A percentile compares a stretch with the other conserved stretches of the same genome.
Evolutionary conservation across 1,284 basidiomycete species (phyloP).

Genomic region (Grifola frondosa): DNA sequence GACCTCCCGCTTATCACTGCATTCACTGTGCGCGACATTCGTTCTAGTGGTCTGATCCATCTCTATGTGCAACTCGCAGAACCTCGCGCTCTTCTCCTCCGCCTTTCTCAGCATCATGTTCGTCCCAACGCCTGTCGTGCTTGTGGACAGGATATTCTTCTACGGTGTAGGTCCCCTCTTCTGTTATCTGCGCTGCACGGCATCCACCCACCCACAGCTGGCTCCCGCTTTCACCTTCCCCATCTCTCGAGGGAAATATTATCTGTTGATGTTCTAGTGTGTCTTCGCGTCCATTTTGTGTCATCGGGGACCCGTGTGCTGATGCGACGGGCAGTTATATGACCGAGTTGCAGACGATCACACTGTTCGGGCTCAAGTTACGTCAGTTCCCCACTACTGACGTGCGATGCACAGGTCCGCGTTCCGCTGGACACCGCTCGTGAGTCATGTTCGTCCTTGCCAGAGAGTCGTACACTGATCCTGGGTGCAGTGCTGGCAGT

Average conservation of each 20-base stretch:
- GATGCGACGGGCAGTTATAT: slow-evolving; percentile 36
- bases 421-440: slow-evolving; percentile 90
- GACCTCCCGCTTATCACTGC: too few species aligned
- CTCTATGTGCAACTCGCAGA: slow-evolving; percentile 33
- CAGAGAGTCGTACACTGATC: slow-evolving; percentile 1
- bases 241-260: slow-evolving; percentile 54
- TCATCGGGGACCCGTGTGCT: neutral
- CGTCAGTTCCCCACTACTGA: slow-evolving; percentile 65
- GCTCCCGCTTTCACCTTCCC: slow-evolving; percentile 42
- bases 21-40: too few species aligned
- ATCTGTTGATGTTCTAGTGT: slow-evolving; percentile 65
- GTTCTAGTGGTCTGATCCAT: slow-evolving; percentile 67
- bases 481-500: slow-evolving; percentile 67
- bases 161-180: slow-evolving; percentile 48
- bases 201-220: slow-evolving; percentile 43
- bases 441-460: slow-evolving; percentile 36
- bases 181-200: slow-evolving; percentile 4
- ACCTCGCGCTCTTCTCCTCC: slow-evolving; percentile 63
- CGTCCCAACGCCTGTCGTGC: slow-evolving; percentile 43
- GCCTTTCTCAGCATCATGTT: slow-evolving; percentile 59
- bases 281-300: slow-evolving; percentile 28
- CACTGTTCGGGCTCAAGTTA: slow-evolving; percentile 73
- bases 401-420: slow-evolving; percentile 64
- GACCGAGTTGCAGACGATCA: slow-evolving; percentile 72
- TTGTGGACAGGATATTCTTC: slow-evolving; percentile 60